Evolutionary conservation across 2,329 filamentous ascomycete species (phyloP).

Genomic region (Fusarium fujikuroi): DNA sequence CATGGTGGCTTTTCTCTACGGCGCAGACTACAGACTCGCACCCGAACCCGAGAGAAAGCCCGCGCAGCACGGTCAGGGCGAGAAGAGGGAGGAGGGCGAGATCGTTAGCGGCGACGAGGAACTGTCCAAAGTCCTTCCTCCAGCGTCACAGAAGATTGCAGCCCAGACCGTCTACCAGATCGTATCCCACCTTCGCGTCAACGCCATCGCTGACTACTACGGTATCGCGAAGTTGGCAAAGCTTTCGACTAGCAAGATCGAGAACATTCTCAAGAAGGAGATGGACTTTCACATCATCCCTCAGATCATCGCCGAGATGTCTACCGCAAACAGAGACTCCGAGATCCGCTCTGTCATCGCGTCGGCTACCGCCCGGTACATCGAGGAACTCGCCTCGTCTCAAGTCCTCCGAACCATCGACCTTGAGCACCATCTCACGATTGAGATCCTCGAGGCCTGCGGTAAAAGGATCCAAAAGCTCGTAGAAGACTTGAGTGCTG

Average conservation of each 20-base stretch:
- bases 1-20: slow-evolving; percentile 4
- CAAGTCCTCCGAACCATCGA: not conserved
- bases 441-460: not conserved
- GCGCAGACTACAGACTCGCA: not conserved
- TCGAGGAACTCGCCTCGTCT: accelerated
- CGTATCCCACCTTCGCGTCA: not conserved
- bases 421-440: not conserved
- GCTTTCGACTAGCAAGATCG: not conserved
- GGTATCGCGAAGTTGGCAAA: not conserved
- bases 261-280: accelerated
- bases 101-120: not conserved
- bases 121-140: accelerated
- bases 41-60: accelerated
- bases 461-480: accelerated
- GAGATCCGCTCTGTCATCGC: not conserved
- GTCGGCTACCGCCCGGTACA: accelerated
- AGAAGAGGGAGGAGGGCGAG: not conserved
- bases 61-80: no score
- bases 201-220: not conserved
- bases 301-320: not conserved
- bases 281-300: accelerated
- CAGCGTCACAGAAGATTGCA: accelerated
- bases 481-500: no score
- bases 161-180: not conserved
- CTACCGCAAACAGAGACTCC: not conserved